A percentile compares a stretch with the other conserved stretches of the same genome.
phyloP scores from a whole-genome alignment of 306 rosid genomes.

The Trifolium pratense region DNA sequence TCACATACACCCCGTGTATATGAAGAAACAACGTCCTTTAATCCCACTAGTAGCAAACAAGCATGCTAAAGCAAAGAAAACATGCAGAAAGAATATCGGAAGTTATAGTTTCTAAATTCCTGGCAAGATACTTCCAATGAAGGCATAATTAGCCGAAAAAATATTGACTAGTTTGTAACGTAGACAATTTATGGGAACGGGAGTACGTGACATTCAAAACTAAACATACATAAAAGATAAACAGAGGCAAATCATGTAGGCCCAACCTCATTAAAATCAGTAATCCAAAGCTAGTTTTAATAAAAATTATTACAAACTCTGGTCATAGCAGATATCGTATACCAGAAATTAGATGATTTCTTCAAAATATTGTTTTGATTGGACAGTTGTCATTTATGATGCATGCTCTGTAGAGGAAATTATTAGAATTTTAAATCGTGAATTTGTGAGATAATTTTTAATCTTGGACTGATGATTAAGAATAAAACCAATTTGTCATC shows the following conservation, averaged over 20 bases:
- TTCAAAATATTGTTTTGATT: conserved; percentile 12
- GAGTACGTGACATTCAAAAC: background rate
- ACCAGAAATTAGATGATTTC: conserved; percentile 20
- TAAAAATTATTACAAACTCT: background rate
- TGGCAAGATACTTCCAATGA: background rate
- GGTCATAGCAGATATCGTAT: conserved; percentile 8
- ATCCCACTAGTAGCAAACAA: conserved; percentile 22
- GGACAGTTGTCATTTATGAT: background rate
- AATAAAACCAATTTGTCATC: background rate
- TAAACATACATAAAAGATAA: conserved; percentile 12
- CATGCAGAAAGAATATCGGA: conserved; percentile 21
- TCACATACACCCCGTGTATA: conserved; percentile 12
- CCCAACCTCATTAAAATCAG: conserved; percentile 36
- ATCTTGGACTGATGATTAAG: conserved; percentile 11
- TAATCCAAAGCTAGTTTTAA: conserved; percentile 13
- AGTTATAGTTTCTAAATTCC: conserved; percentile 21
- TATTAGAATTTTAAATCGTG: conserved; percentile 1
- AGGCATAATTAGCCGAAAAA: conserved; percentile 26
- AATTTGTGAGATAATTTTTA: background rate
- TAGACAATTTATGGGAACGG: background rate
- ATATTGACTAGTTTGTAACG: conserved; percentile 4
- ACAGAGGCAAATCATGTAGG: conserved; percentile 8
- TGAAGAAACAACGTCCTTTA: background rate
- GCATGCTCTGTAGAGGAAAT: conserved; percentile 20
- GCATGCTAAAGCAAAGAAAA: conserved; percentile 27